Base-by-base conservation (phyloP, 768 basidiomycete genomes). In the Suillus discolor region DNA sequence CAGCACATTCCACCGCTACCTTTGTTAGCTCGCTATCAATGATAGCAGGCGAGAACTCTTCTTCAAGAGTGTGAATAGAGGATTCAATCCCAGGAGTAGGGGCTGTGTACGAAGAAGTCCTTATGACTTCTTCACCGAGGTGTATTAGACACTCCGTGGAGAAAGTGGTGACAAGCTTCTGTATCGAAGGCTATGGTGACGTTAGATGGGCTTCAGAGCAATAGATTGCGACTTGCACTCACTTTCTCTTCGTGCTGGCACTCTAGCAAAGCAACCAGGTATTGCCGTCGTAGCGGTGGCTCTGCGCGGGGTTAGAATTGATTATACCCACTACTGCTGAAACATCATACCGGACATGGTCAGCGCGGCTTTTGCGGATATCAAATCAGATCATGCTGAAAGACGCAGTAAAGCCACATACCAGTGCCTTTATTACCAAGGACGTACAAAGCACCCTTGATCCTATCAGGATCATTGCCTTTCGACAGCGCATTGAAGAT, bases 371-470 rank as follows among this genome's bases (percentile, higher is more conserved):
- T 65, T 20, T 42, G 18, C 18, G 28, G 18, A 42, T n/a, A 11
- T 41, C 25, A 20, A 31, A 28, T 60, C 59, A 60, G 41, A 20
- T 42, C 18, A 60, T 41, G 7, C 59, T 20, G 28, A 42, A 20
- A 42, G 25, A 60, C 12, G 4, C 63, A 42, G 59, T 61, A 31
- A 5, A 61, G 15, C 68, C 45, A 70, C 85, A 53, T 67, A 90
- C 90, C 84, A 62, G 83, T 88, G 38, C 85, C 88, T 75, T 90
- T 91, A 70, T 89, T 88, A 79, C 87, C 87, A 12, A 93, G 77
- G 23, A 92, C 82, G 73, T 95, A 96, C 47, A 97, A 80, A 20
- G 94, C 94, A 9, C 97, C 97, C 79, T 99, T 99, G 89, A 97
- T 96, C 31, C 91, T 84, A 76, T 99, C 96, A 12, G 94, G 91